Percentiles rank a stretch among this genome's conserved stretches.
These are phyloP conservation scores for Entomortierella lignicola DNA, from an alignment of 192 early-diverging fungal genomes.

Conservation along the genomic window DNA sequence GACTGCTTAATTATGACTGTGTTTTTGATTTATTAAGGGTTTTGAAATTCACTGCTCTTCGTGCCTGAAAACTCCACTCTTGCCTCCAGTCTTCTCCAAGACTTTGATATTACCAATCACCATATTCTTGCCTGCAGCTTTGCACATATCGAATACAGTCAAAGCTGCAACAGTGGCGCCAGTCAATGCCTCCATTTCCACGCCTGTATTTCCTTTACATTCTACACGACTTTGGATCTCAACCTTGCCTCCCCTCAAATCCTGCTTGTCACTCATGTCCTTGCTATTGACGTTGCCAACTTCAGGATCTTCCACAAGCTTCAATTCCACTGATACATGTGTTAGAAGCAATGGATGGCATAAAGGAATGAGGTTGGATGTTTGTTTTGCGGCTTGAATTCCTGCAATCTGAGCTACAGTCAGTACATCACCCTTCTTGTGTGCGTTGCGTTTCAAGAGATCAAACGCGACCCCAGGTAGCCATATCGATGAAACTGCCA, in stretches of 20 bases:
- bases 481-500: constrained; percentile 77
- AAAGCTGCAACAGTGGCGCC: constrained; percentile 84
- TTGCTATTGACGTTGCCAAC: background rate
- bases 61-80: constrained; percentile 69
- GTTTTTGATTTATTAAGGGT: background rate
- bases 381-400: constrained; percentile 91
- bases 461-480: constrained; percentile 74
- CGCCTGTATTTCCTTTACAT: constrained; percentile 88
- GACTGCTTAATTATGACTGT: background rate
- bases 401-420: constrained; percentile 90
- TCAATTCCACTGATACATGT: constrained; percentile 76
- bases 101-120: constrained; percentile 80
- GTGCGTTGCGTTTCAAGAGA: constrained; percentile 70
- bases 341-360: constrained; percentile 85
- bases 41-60: background rate
- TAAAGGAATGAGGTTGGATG: constrained; percentile 84
- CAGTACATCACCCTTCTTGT: constrained; percentile 92
- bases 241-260: constrained; percentile 57
- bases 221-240: constrained; percentile 76
- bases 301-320: constrained; percentile 55
- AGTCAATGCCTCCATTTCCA: constrained; percentile 89
- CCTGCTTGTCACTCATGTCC: too few species aligned
- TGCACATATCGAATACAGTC: constrained; percentile 98
- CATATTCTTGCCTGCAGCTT: constrained; percentile 89
- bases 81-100: constrained; percentile 86